These are phyloP conservation scores for Aspergillus viridinutans DNA, from an alignment of 2,329 filamentous ascomycete species.

Conservation along the genomic window DNA sequence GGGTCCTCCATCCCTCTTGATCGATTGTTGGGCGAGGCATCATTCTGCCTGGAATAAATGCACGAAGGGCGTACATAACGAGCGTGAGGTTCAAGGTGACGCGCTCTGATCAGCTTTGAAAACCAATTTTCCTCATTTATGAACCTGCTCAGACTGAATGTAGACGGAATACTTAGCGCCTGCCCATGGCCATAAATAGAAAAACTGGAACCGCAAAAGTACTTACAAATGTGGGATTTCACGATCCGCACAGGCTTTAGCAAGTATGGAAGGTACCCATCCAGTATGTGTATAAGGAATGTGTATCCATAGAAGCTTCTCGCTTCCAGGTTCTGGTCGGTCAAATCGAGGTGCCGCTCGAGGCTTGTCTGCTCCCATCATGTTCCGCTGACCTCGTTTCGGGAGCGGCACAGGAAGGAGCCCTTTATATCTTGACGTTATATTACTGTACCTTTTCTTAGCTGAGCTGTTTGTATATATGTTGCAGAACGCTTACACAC, in stretches of 20 bases:
- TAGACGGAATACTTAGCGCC: background rate
- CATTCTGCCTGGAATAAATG: conserved; percentile 28
- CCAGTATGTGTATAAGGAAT: conserved; percentile 28
- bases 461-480: background rate
- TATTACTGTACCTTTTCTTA: background rate
- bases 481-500: background rate
- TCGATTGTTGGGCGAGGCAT: conserved; percentile 12
- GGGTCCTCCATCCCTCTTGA: conserved; percentile 14
- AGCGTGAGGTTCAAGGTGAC: conserved; percentile 38
- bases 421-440: conserved; percentile 15
- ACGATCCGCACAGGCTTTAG: conserved; percentile 19
- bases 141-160: conserved; percentile 33
- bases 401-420: conserved; percentile 23
- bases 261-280: conserved; percentile 20
- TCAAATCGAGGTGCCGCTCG: conserved; percentile 27
- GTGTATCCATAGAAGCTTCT: conserved; percentile 34
- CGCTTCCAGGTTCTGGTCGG: conserved; percentile 28
- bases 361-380: conserved; percentile 20
- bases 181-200: background rate
- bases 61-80: conserved; percentile 36
- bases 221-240: conserved; percentile 21
- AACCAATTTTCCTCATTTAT: conserved; percentile 36
- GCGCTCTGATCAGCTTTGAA: conserved; percentile 31
- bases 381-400: conserved; percentile 20
- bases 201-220: background rate